Conservation (phyloP, 306 rosid species). For the Glycyrrhiza uralensis region DNA sequence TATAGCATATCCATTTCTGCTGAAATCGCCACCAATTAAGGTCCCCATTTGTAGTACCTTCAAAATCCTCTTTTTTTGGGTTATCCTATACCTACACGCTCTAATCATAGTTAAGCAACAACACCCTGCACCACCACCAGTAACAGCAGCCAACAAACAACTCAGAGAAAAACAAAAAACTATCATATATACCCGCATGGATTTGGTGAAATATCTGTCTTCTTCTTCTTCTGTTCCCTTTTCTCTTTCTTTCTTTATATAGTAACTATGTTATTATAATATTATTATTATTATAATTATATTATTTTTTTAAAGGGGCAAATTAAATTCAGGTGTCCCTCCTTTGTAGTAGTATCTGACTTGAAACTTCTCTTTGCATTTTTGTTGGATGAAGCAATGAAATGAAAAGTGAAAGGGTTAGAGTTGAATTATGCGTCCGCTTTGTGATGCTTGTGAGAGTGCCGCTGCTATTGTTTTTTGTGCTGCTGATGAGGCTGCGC, state of each 20-base stretch:
- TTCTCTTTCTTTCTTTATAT: not conserved
- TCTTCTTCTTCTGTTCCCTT: slow-evolving; percentile 24
- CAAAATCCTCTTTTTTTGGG: not conserved
- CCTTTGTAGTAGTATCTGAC: not conserved
- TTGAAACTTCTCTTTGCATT: not conserved
- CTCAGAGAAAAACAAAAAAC: slow-evolving; percentile 8
- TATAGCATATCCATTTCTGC: not conserved
- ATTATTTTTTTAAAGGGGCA: not conserved
- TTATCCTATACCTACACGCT: not conserved
- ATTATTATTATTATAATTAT: not conserved
- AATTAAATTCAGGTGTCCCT: not conserved
- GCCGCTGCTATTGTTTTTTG: slow-evolving; percentile 86
- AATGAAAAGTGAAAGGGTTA: slow-evolving; percentile 22
- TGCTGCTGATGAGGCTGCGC: slow-evolving; percentile 95
- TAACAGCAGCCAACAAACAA: not conserved
- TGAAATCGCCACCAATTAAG: not conserved
- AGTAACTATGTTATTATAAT: not conserved
- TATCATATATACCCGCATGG: slow-evolving; percentile 17
- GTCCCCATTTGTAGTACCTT: not conserved
- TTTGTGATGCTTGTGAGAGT: slow-evolving; percentile 88
- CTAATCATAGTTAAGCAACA: not conserved
- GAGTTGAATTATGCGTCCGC: slow-evolving; percentile 59
- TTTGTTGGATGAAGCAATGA: slow-evolving; percentile 45
- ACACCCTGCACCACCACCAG: not conserved
- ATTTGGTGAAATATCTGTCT: slow-evolving; percentile 36